A percentile compares a stretch with the other conserved stretches of the same genome.
phyloP scores from a whole-genome alignment of 139 green algal genomes.

The Micractinium conductrix region DNA sequence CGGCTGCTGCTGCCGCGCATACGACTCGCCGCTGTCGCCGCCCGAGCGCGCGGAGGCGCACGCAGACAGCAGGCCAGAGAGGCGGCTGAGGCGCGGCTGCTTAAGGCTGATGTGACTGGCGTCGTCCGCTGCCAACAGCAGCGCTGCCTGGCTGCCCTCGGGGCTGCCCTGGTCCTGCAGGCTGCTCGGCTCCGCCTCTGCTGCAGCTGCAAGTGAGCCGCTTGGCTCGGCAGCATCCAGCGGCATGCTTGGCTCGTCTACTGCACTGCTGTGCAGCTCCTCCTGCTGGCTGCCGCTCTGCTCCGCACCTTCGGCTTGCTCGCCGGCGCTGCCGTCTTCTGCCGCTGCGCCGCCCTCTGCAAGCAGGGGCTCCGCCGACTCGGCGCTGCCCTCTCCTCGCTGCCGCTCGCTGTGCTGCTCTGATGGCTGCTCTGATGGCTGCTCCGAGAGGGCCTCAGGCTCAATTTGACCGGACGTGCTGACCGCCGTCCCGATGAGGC shows the following conservation, averaged over 20 bases:
- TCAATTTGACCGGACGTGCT: background rate
- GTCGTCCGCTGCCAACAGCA: background rate
- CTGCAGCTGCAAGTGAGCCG: background rate
- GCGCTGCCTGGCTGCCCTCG: slow-evolving; percentile 8
- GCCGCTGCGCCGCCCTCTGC: background rate
- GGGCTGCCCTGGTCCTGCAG: background rate
- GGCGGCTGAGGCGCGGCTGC: background rate
- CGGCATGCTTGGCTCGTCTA: background rate
- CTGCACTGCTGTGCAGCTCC: background rate
- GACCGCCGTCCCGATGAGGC: background rate
- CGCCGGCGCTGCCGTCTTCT: background rate
- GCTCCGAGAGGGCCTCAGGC: background rate
- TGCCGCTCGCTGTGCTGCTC: too few relatives aligned
- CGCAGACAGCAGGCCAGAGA: background rate
- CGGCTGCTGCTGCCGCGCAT: background rate
- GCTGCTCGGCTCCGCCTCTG: background rate
- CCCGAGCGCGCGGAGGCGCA: background rate
- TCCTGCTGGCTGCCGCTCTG: background rate
- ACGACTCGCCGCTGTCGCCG: background rate
- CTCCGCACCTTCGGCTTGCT: background rate
- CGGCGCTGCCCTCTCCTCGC: background rate
- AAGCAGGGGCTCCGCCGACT: background rate
- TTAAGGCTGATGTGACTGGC: background rate
- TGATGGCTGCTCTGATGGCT: background rate
- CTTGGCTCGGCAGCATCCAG: background rate